Evolutionary conservation across 2,329 filamentous ascomycete species (phyloP), one percentile per base, ranked within the genome.

Genomic region (Talaromyces sp.): DNA sequence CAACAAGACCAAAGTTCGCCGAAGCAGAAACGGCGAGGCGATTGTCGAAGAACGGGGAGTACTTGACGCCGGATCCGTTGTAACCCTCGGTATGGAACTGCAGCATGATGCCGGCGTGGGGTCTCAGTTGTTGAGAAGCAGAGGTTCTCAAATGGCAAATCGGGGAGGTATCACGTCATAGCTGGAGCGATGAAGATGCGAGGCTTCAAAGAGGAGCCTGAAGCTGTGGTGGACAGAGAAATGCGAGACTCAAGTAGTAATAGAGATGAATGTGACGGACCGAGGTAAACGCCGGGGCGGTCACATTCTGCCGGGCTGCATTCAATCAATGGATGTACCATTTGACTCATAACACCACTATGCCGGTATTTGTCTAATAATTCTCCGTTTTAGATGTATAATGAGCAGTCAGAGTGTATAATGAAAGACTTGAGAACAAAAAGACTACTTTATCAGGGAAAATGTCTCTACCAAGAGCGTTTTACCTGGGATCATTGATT

Each of bases 31-130:
- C 92, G 60, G 93, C 93, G 65, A 99, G 86, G 64, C 92, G 88
- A 66, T 90, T 94, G 79, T 97, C 94, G 80, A 95, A 96, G 80
- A 97, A 99, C 7, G 94, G 94, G 59, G 93, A 97, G 82, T 97
- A 99, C 78, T 97, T 96, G 76, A 97, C 92, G 67, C 90, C 91
- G 78, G 96, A 97, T 69, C 92, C 92, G 76, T 97, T 96, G 83
- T 86, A 97, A 70, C 94, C 94, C 72, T 91, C 84, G 24, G 94
- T 97, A 65, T 90, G 89, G 79, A 90, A 97, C 78, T 97, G 92
- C 68, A 97, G 88, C 92, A 97, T 97, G 58, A 64, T 79, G 59
- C 12, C 31, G 56, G 43, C 38, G 26, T n/a, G 14, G 46, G 24
- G 24, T 19, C 35, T 46, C 53, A 43, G 14, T 31, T 54, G 32